Percentiles rank a stretch among this genome's conserved stretches.
phyloP scores from a whole-genome alignment of 225 moss, liverwort and hornwort species.

The Physcomitrellopsis africana region DNA sequence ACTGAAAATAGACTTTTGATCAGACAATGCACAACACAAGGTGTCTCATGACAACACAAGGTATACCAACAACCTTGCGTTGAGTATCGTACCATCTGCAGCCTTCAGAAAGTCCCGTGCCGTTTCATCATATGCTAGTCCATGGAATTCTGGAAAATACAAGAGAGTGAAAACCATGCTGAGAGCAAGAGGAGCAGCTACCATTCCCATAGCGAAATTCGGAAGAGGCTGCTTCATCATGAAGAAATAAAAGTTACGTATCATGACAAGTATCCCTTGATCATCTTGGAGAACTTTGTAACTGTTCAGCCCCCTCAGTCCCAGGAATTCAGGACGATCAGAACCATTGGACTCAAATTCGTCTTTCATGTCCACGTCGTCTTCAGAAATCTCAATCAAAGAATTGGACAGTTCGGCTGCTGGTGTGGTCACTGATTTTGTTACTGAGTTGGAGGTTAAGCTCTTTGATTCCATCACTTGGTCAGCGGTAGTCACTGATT shows the following conservation, averaged over 20 bases:
- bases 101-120: slow-evolving; percentile 58
- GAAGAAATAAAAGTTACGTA: slow-evolving; percentile 64
- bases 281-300: slow-evolving; percentile 64
- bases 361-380: slow-evolving; percentile 58
- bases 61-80: slow-evolving; percentile 22
- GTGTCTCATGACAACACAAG: not conserved
- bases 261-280: slow-evolving; percentile 52
- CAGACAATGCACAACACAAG: not conserved
- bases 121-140: slow-evolving; percentile 75
- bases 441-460: slow-evolving; percentile 44
- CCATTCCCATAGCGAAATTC: slow-evolving; percentile 69
- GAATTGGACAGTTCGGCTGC: slow-evolving; percentile 51
- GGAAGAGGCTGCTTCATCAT: slow-evolving; percentile 83
- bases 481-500: slow-evolving; percentile 45
- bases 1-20: slow-evolving; percentile 1
- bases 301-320: slow-evolving; percentile 56
- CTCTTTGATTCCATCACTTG: slow-evolving; percentile 43
- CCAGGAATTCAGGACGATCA: slow-evolving; percentile 69
- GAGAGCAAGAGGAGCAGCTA: slow-evolving; percentile 62
- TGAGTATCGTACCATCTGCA: slow-evolving; percentile 36
- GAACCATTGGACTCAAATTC: slow-evolving; percentile 66
- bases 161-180: slow-evolving; percentile 70
- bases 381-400: slow-evolving; percentile 43
- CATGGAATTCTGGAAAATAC: slow-evolving; percentile 75
- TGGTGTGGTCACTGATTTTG: slow-evolving; percentile 39